Percentiles rank a stretch among this genome's conserved stretches.
Evolutionary conservation across 805 yeast species (phyloP).

Genomic region (Metschnikowia lochheadii): DNA sequence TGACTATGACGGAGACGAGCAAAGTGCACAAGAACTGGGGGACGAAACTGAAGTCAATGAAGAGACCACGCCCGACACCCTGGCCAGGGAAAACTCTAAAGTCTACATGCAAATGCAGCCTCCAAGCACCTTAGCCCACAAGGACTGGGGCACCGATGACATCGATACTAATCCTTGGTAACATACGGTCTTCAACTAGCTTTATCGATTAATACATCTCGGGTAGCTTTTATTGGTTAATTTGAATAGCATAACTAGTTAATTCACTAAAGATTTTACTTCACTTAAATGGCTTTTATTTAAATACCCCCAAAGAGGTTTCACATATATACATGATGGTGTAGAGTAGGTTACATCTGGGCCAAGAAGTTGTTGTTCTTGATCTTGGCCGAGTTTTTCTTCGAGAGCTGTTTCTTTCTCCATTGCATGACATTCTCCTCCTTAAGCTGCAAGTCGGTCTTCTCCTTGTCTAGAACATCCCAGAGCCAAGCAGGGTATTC

Average conservation of each 20-base stretch:
- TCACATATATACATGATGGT: slow-evolving; percentile 12
- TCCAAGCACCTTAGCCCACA: slow-evolving; percentile 50
- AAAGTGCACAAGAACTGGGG: slow-evolving; percentile 20
- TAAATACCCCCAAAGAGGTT: not conserved
- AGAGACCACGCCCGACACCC: not conserved
- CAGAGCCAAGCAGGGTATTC: slow-evolving; percentile 97
- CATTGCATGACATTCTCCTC: slow-evolving; percentile 62
- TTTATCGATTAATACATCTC: no score
- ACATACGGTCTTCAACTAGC: not conserved
- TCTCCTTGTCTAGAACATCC: slow-evolving; percentile 68
- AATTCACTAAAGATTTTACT: no score
- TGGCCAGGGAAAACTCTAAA: slow-evolving; percentile 26
- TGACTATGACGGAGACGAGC: slow-evolving; percentile 23
- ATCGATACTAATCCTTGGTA: slow-evolving; percentile 68
- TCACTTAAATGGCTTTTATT: not conserved
- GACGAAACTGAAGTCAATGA: slow-evolving; percentile 14
- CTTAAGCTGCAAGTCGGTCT: slow-evolving; percentile 53
- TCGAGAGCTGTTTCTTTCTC: slow-evolving; percentile 61
- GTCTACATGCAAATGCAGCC: slow-evolving; percentile 45
- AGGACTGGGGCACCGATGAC: slow-evolving; percentile 46
- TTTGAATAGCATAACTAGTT: no score
- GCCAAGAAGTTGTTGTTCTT: slow-evolving; percentile 76
- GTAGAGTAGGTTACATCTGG: slow-evolving; percentile 12
- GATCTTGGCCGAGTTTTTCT: slow-evolving; percentile 62
- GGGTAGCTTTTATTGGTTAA: not conserved